A percentile compares a stretch with the other conserved stretches of the same genome.
These are phyloP conservation scores for Gossypium mustelinum DNA, from an alignment of 345 rosid genomes.

Conservation along the genomic window DNA sequence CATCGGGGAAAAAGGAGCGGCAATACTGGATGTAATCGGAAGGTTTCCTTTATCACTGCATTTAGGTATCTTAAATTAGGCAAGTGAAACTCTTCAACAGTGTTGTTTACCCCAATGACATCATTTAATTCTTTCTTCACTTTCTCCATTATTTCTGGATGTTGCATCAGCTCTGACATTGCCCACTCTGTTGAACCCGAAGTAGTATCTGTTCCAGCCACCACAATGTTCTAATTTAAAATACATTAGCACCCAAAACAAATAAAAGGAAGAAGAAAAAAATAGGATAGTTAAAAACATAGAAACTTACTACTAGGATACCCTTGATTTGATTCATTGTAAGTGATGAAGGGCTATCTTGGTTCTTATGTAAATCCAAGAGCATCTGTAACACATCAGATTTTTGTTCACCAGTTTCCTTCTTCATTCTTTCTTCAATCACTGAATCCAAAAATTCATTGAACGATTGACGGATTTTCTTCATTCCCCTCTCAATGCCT, in stretches of 20 bases:
- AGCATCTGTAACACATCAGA: slow-evolving; percentile 29
- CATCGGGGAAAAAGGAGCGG: slow-evolving; percentile 7
- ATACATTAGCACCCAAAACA: neutral
- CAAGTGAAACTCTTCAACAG: slow-evolving; percentile 2
- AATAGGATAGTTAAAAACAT: too few relatives aligned
- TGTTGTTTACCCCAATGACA: neutral
- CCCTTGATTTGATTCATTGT: slow-evolving; percentile 28
- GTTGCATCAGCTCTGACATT: slow-evolving; percentile 7
- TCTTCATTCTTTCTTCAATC: slow-evolving; percentile 17
- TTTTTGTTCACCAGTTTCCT: neutral
- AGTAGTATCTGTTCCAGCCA: slow-evolving; percentile 13
- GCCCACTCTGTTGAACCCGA: slow-evolving; percentile 4
- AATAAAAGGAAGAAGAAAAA: neutral
- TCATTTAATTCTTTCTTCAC: neutral
- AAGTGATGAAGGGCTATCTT: slow-evolving; percentile 19
- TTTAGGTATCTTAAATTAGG: slow-evolving; percentile 1
- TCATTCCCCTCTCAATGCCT: slow-evolving; percentile 26
- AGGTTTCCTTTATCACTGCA: neutral
- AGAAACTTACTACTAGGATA: slow-evolving; percentile 26
- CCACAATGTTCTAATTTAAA: slow-evolving; percentile 8
- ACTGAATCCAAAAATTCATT: slow-evolving; percentile 19
- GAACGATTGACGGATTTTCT: neutral
- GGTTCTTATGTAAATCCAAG: slow-evolving; percentile 17
- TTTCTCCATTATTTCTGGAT: slow-evolving; percentile 4
- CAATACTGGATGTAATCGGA: neutral